Evolutionary conservation across 106 monocot genomes (phyloP).

Genomic region (Apostasia shenzhenica): DNA sequence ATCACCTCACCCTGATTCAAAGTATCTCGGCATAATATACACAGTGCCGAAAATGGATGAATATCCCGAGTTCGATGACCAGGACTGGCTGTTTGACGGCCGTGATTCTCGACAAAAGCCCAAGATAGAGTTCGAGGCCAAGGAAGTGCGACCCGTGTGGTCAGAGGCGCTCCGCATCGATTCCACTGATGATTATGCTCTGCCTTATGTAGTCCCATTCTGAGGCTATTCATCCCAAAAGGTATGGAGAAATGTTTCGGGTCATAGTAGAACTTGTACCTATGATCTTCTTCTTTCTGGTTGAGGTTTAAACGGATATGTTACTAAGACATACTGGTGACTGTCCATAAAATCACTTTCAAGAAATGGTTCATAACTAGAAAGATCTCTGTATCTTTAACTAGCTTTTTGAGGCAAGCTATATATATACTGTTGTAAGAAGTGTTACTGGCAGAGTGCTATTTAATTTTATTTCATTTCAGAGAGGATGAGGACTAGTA

Average conservation of each 20-base stretch:
- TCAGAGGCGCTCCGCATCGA: slow-evolving; percentile 37
- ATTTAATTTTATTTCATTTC: no score
- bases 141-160: slow-evolving; percentile 44
- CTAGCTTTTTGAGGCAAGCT: no score
- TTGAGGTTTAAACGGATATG: no score
- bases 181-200: slow-evolving; percentile 39
- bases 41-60: slow-evolving; percentile 53
- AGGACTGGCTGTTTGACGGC: slow-evolving; percentile 52
- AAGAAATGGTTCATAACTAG: no score
- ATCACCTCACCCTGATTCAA: slow-evolving; percentile 57
- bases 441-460: no score
- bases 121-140: slow-evolving; percentile 11
- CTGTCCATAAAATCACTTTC: no score
- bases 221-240: slow-evolving; percentile 23
- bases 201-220: slow-evolving; percentile 79
- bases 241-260: slow-evolving; percentile 9
- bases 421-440: no score
- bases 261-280: neutral
- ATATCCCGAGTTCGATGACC: slow-evolving; percentile 36
- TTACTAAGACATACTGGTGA: no score
- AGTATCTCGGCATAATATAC: slow-evolving; percentile 40
- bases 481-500: no score
- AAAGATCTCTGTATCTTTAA: no score
- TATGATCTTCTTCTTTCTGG: no score
- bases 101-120: slow-evolving; percentile 8